Conservation (phyloP, 164 flowering plant genomes). For the Vitis rotundifolia region DNA sequence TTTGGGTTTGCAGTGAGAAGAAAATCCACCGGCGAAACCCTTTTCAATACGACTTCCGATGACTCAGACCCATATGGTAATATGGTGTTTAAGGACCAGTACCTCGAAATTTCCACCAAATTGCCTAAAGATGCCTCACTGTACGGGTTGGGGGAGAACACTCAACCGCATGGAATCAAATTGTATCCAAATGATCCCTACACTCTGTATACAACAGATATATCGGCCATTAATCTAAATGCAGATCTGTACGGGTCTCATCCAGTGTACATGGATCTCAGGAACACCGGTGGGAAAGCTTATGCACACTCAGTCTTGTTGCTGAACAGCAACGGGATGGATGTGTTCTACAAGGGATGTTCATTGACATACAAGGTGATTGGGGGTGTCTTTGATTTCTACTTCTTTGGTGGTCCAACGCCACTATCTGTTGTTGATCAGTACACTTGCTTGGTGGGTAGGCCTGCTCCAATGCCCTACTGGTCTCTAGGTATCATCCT, state of each 20-base stretch:
- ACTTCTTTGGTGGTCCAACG: slow-evolving; percentile 83
- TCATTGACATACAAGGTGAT: slow-evolving; percentile 90
- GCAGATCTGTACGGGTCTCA: slow-evolving; percentile 88
- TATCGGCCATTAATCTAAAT: slow-evolving; percentile 83
- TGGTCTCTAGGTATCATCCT: slow-evolving; percentile 81
- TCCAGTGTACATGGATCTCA: slow-evolving; percentile 94
- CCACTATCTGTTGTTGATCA: slow-evolving; percentile 89
- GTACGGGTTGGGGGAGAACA: slow-evolving; percentile 95
- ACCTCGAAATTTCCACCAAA: slow-evolving; percentile 79
- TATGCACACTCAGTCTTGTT: slow-evolving; percentile 75
- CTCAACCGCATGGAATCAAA: slow-evolving; percentile 85
- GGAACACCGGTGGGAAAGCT: slow-evolving; percentile 63
- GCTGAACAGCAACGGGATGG: slow-evolving; percentile 97
- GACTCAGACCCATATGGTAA: slow-evolving; percentile 51
- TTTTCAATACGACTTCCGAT: slow-evolving; percentile 67
- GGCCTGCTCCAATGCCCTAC: slow-evolving; percentile 99
- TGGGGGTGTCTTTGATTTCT: slow-evolving; percentile 93
- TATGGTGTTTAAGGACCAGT: slow-evolving; percentile 95
- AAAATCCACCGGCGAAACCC: slow-evolving; percentile 75
- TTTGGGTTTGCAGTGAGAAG: slow-evolving; percentile 77
- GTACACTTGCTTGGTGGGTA: slow-evolving; percentile 75
- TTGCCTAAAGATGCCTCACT: slow-evolving; percentile 78
- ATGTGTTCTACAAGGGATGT: slow-evolving; percentile 77
- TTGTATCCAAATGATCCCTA: slow-evolving; percentile 82
- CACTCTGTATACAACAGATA: slow-evolving; percentile 81